Evolutionary conservation across 805 yeast genomes (phyloP).

Genomic region (Metschnikowia henanensis): DNA sequence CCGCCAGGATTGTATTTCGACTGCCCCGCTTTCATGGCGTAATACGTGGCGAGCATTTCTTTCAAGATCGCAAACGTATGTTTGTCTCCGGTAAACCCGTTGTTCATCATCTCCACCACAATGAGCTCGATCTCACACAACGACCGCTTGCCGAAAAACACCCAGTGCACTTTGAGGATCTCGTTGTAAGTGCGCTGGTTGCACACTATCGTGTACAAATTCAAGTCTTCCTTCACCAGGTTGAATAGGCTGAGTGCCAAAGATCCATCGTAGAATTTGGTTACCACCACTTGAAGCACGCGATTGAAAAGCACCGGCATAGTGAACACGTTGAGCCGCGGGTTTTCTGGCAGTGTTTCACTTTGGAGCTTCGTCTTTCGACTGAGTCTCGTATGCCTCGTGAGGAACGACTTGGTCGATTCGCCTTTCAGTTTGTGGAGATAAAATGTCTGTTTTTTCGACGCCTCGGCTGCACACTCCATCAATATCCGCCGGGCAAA

Average conservation of each 20-base stretch:
- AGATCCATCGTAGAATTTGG: conserved; percentile 34
- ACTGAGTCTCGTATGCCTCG: conserved; percentile 22
- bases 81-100: conserved; percentile 40
- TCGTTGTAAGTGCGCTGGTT: conserved; percentile 44
- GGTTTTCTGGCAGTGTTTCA: conserved; percentile 21
- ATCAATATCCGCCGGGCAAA: conserved; percentile 19
- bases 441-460: conserved; percentile 12
- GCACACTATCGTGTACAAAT: conserved; percentile 34
- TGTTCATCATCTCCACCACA: conserved; percentile 39
- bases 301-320: conserved; percentile 38
- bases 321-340: conserved; percentile 33
- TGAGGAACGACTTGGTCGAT: conserved; percentile 13
- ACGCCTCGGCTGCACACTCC: conserved; percentile 11
- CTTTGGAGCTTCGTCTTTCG: conserved; percentile 17
- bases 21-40: conserved; percentile 33
- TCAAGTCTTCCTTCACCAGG: conserved; percentile 31
- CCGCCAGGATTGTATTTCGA: conserved; percentile 22
- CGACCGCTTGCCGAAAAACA: conserved; percentile 37
- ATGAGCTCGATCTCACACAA: conserved; percentile 35
- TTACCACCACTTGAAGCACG: conserved; percentile 24
- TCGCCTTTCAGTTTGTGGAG: conserved; percentile 18
- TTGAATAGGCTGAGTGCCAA: conserved; percentile 38
- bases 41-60: conserved; percentile 35
- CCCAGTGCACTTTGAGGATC: conserved; percentile 36
- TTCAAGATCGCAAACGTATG: conserved; percentile 36